Percentiles rank a stretch among this genome's conserved stretches.
phyloP scores from a whole-genome alignment of 1,284 basidiomycete genomes.

The Ustilago curta region DNA sequence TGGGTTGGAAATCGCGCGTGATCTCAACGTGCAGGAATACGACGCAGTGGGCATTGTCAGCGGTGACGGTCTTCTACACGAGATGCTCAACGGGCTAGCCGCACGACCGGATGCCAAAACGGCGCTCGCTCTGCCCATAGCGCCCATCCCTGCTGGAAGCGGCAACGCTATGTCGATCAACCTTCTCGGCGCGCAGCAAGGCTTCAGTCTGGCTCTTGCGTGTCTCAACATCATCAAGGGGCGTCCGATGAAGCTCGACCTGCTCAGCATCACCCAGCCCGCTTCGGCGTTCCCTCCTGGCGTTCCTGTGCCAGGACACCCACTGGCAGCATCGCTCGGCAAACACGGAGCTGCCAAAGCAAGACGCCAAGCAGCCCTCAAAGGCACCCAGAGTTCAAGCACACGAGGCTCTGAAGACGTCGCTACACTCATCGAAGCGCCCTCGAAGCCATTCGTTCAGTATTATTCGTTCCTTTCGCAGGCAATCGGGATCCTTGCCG shows the following conservation, averaged over 20 bases:
- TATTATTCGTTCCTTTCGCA: slow-evolving; percentile 90
- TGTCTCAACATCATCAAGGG: slow-evolving; percentile 90
- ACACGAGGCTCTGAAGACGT: slow-evolving; percentile 35
- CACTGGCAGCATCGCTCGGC: slow-evolving; percentile 5
- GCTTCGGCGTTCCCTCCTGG: slow-evolving; percentile 60
- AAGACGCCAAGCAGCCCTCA: slow-evolving; percentile 9
- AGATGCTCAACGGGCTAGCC: slow-evolving; percentile 92
- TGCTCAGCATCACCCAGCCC: slow-evolving; percentile 82
- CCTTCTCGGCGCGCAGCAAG: slow-evolving; percentile 71
- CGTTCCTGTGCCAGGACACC: slow-evolving; percentile 27
- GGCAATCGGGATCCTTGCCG: slow-evolving; percentile 89
- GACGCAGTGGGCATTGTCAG: slow-evolving; percentile 83
- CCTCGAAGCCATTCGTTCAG: slow-evolving; percentile 56
- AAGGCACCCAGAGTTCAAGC: slow-evolving; percentile 15
- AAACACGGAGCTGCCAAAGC: slow-evolving; percentile 18
- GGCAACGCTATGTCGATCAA: slow-evolving; percentile 85
- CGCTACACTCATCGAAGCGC: slow-evolving; percentile 37
- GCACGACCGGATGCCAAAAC: slow-evolving; percentile 77
- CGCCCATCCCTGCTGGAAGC: slow-evolving; percentile 87
- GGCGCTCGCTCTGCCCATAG: slow-evolving; percentile 81
- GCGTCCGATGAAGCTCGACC: slow-evolving; percentile 78
- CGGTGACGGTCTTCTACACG: slow-evolving; percentile 90
- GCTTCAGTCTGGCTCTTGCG: slow-evolving; percentile 72
- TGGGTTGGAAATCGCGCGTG: slow-evolving; percentile 78
- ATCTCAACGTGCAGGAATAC: slow-evolving; percentile 74